These are phyloP conservation scores for Avena sativa DNA, from an alignment of 176 grass and related monocot genomes.

Conservation along the genomic window DNA sequence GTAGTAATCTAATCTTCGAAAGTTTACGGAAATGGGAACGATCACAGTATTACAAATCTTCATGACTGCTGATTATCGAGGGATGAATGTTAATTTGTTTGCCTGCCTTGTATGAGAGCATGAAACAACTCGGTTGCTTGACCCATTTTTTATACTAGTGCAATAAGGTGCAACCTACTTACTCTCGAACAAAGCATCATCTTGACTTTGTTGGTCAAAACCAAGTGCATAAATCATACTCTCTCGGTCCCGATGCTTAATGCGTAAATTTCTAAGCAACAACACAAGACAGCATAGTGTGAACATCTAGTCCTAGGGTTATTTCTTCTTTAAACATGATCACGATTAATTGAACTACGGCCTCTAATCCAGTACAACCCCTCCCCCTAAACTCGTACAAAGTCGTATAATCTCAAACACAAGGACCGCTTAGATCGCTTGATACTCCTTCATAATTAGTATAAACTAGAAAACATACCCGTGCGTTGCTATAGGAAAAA, in stretches of 20 bases:
- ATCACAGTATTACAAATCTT: neutral
- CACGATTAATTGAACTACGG: no score
- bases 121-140: slow-evolving; percentile 5
- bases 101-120: neutral
- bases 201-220: slow-evolving; percentile 21
- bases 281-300: neutral
- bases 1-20: neutral
- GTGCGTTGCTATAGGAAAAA: no score
- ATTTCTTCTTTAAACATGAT: no score
- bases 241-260: neutral
- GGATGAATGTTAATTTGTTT: neutral
- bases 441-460: no score
- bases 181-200: neutral
- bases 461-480: no score
- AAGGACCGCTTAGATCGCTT: no score
- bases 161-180: neutral
- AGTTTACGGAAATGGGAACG: neutral
- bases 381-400: no score
- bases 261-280: neutral
- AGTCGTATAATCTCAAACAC: no score
- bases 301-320: no score
- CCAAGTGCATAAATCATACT: neutral
- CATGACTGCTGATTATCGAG: neutral
- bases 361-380: no score
- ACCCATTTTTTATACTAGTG: neutral